phyloP scores from a whole-genome alignment of 2,329 filamentous ascomycete species.

The Samsoniella hepiali region DNA sequence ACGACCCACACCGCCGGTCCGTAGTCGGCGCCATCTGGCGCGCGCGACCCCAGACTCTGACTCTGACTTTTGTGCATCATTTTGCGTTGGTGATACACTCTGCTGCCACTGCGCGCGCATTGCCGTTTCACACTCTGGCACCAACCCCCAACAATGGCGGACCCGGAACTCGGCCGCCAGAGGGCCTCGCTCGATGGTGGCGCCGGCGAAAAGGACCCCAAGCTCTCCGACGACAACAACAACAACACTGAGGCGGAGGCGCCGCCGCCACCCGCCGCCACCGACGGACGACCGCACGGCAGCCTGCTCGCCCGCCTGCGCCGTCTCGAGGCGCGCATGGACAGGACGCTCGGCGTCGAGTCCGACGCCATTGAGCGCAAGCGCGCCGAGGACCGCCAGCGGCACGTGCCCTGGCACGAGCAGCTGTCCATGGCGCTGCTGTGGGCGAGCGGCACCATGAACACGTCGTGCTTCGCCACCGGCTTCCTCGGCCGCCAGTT shows the following conservation, averaged over 20 bases:
- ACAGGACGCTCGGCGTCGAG: conserved; percentile 47
- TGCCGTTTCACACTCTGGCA: neutral
- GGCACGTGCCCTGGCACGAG: conserved; percentile 33
- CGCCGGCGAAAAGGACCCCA: neutral
- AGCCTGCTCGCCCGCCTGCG: conserved; percentile 37
- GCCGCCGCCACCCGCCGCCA: neutral
- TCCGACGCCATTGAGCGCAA: conserved; percentile 45
- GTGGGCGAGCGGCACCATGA: conserved; percentile 51
- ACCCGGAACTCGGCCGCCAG: neutral
- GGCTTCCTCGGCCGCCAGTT: conserved; percentile 50
- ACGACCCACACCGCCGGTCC: conserved; percentile 2
- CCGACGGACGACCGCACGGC: conserved; percentile 19
- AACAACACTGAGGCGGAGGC: neutral
- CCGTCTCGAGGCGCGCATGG: conserved; percentile 41
- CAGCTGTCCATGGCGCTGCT: conserved; percentile 49
- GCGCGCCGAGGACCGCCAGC: conserved; percentile 38
- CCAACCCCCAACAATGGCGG: neutral
- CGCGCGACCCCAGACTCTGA: neutral
- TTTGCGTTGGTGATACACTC: no score
- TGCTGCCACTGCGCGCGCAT: neutral
- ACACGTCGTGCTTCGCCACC: conserved; percentile 48
- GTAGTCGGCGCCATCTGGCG: neutral
- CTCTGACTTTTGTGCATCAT: neutral
- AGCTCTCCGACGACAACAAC: neutral
- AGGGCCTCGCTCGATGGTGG: neutral